These are phyloP conservation scores for Pseudogymnoascus sp. DNA, from an alignment of 2,329 filamentous ascomycete species.

Conservation along the genomic window DNA sequence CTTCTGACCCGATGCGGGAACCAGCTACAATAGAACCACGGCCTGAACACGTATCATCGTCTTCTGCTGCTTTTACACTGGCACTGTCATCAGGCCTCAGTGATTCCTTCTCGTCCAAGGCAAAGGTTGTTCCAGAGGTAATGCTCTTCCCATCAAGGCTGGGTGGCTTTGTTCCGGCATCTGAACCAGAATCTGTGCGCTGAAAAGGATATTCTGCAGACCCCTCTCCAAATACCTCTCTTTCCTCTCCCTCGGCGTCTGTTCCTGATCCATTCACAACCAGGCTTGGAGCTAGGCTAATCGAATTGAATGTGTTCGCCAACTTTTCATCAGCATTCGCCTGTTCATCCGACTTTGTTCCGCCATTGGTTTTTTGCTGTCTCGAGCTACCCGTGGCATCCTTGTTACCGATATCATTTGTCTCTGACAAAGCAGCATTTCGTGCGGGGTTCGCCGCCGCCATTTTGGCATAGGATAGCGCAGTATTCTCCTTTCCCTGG, in stretches of 20 bases:
- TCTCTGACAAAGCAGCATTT: slow-evolving; percentile 14
- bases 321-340: slow-evolving; percentile 11
- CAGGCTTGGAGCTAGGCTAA: slow-evolving; percentile 25
- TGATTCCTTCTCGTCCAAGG: slow-evolving; percentile 94
- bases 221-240: slow-evolving; percentile 20
- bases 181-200: slow-evolving; percentile 53
- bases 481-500: slow-evolving; percentile 31
- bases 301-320: slow-evolving; percentile 26
- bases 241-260: slow-evolving; percentile 13
- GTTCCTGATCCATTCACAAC: slow-evolving; percentile 28
- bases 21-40: slow-evolving; percentile 66
- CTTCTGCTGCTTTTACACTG: slow-evolving; percentile 80
- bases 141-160: slow-evolving; percentile 93
- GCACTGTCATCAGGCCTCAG: slow-evolving; percentile 91
- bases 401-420: neutral
- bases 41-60: slow-evolving; percentile 77
- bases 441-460: slow-evolving; percentile 25
- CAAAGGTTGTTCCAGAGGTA: slow-evolving; percentile 88
- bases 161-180: slow-evolving; percentile 69
- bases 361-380: neutral
- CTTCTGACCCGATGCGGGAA: slow-evolving; percentile 76
- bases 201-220: slow-evolving; percentile 29
- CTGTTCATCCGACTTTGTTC: neutral
- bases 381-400: neutral
- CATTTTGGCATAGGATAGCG: slow-evolving; percentile 26